Base-by-base conservation (phyloP, 108 stramenopile genomes). In the Cyclotella atomus region DNA sequence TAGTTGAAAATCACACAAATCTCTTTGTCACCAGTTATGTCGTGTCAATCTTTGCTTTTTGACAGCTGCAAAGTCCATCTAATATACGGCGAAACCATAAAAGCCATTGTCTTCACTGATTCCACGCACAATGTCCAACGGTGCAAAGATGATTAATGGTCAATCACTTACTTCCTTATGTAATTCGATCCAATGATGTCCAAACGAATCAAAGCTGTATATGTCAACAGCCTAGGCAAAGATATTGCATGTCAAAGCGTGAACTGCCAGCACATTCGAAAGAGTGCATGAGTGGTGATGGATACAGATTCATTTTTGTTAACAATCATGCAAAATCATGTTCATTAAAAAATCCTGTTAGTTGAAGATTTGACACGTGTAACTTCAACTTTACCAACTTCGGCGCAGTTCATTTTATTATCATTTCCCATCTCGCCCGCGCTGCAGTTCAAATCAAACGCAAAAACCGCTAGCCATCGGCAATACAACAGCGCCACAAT, bases 111-210 rank as follows among this genome's bases (percentile, higher is more conserved):
- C 1, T 94, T 94, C 66, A 94, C 93, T 1, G 93, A 94, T 53
- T 91, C 90, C 60, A 91, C 88, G 19, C 93, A 94, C 78, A 91
- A 89, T 56, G 86, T 94, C 14, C 93, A 91, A 82, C 91, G 93
- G 93, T 64, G 84, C 36, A 79, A 77, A 66, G 83, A 73, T 65
- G 56, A 84, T 25, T 54, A 50, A 21, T 59, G 50, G 2, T n/a
- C n/a, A n/a, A n/a, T n/a, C n/a, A n/a, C n/a, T n/a, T n/a, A n/a
- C n/a, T n/a, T n/a, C n/a, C 34, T 88, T 0, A 41, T 27, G 44
- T 20, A 56, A 28, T 79, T 85, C 82, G 87, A 24, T 78, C 65
- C 25, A 81, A 82, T 57, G 79, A 73, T 38, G 77, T 79, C 7
- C 38, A 71, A 32, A 67, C 77, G 10, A 64, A 62, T 33, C 67